Percentiles rank a stretch among this genome's conserved stretches.
Conservation (phyloP, 2,329 filamentous ascomycete species). For the Hortaea werneckii region DNA sequence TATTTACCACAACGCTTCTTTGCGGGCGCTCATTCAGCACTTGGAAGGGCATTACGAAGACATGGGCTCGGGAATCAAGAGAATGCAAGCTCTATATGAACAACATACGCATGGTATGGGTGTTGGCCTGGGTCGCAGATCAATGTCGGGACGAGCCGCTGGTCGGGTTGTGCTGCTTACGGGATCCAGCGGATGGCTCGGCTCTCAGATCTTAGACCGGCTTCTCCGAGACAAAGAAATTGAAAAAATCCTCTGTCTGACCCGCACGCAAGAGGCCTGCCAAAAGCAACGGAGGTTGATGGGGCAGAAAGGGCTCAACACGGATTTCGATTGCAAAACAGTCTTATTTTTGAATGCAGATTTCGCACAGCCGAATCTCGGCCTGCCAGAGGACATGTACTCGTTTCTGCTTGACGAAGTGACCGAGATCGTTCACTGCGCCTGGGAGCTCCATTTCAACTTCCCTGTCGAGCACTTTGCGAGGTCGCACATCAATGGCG, state of each 20-base stretch:
- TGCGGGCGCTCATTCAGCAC: too few species aligned
- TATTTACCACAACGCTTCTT: too few species aligned
- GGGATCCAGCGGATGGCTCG: too few species aligned
- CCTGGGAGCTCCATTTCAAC: constrained; percentile 2
- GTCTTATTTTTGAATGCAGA: not conserved
- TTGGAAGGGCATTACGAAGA: too few species aligned
- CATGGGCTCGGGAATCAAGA: too few species aligned
- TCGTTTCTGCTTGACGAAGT: not conserved
- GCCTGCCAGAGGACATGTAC: not conserved
- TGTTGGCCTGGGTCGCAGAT: too few species aligned
- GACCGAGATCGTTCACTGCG: not conserved
- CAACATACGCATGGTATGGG: too few species aligned
- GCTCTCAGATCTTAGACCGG: too few species aligned
- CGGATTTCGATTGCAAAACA: not conserved
- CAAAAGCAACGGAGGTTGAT: not conserved
- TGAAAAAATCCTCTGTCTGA: not conserved
- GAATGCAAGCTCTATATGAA: too few species aligned
- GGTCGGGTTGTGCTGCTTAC: too few species aligned
- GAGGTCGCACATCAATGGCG: not conserved
- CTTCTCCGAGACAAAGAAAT: too few species aligned
- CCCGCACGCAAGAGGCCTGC: not conserved
- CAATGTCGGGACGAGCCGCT: too few species aligned
- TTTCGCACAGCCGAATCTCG: not conserved
- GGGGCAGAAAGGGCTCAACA: not conserved
- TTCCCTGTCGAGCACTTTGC: not conserved